Conservation (phyloP, 768 basidiomycete species). For the Cyathus striatus region DNA sequence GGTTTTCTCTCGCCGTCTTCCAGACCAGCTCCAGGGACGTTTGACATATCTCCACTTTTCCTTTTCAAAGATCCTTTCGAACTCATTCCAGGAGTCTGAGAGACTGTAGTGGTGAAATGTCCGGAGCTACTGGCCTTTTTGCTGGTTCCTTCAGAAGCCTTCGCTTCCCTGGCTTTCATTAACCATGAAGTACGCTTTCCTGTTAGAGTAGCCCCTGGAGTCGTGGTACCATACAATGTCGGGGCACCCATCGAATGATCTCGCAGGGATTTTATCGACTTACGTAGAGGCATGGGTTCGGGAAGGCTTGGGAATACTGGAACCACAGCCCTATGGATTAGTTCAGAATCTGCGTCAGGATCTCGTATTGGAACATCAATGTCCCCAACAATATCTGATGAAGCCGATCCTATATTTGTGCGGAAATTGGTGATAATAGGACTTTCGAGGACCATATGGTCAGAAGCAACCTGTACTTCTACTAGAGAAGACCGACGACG, state of each 20-base stretch:
- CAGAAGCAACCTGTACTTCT: not conserved
- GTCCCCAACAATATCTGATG: slow-evolving; percentile 12
- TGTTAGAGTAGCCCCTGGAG: slow-evolving; percentile 33
- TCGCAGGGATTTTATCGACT: slow-evolving; percentile 50
- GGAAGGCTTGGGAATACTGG: slow-evolving; percentile 60
- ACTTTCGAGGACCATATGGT: not conserved
- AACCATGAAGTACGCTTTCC: slow-evolving; percentile 80
- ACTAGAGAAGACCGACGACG: not conserved
- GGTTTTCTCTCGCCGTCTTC: slow-evolving; percentile 37
- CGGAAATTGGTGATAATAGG: slow-evolving; percentile 2
- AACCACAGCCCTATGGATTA: slow-evolving; percentile 25
- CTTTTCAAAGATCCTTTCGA: slow-evolving; percentile 42
- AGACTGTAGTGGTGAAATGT: not conserved
- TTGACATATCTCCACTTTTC: slow-evolving; percentile 54
- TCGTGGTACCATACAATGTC: slow-evolving; percentile 27
- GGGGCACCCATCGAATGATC: slow-evolving; percentile 35
- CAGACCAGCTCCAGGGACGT: slow-evolving; percentile 9
- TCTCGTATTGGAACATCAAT: slow-evolving; percentile 28
- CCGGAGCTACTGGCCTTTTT: slow-evolving; percentile 24
- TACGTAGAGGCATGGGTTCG: slow-evolving; percentile 63
- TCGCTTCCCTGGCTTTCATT: slow-evolving; percentile 69
- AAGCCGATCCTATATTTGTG: slow-evolving; percentile 2
- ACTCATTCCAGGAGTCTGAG: slow-evolving; percentile 1
- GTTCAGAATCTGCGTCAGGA: slow-evolving; percentile 7
- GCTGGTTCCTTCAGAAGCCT: slow-evolving; percentile 54